Evolutionary conservation across 1,139 yeast species (phyloP), one percentile per base, ranked within the genome.

Genomic region (Yamadazyma oceani): DNA sequence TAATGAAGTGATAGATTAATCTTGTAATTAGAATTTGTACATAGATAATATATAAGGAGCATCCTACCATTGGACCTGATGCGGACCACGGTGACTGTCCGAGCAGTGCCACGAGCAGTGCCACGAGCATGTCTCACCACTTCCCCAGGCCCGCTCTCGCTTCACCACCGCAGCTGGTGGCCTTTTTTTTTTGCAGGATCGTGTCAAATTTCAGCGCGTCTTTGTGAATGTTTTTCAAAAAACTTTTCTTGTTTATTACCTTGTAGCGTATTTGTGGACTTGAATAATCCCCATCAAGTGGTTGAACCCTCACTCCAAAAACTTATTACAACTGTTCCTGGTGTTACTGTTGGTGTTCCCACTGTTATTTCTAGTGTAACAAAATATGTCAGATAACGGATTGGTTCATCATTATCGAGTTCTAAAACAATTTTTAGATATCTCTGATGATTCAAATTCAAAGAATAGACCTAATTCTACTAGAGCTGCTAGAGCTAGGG

Each of bases 401-500:
- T 60, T 70, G 50, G 66, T 61, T 36, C 71, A 61, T 46, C 79
- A 75, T 53, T 71, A 75, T 51, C 65, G 61, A 50, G 79, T 70
- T 46, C 65, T 78, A 50, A 72, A 71, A 48, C 76, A 71, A 54
- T 78, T 75, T 49, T 68, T 78, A 25, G 78, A 70, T 40, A 67
- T 72, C 28, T 75, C 80, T 5, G 73, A 70, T 45, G 82, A 76
- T 44, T 62, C 57, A 51, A 54, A 62, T 32, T 53, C 73, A 10
- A 65, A 75, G 26, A 52, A 64, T 27, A 71, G 76, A 41, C 54
- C 69, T 32, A 64, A 64, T 48, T 69, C 87, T 15, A 61, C 80
- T 37, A 60, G 90, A 44, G 87, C 88, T 15, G 79, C 78, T 32
- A 79, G 86, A 52, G 96, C 96, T 5, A 74, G 96, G 48, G 92